Evolutionary conservation across 257 asterid species (phyloP).

Genomic region (Solanum infundibuliforme): DNA sequence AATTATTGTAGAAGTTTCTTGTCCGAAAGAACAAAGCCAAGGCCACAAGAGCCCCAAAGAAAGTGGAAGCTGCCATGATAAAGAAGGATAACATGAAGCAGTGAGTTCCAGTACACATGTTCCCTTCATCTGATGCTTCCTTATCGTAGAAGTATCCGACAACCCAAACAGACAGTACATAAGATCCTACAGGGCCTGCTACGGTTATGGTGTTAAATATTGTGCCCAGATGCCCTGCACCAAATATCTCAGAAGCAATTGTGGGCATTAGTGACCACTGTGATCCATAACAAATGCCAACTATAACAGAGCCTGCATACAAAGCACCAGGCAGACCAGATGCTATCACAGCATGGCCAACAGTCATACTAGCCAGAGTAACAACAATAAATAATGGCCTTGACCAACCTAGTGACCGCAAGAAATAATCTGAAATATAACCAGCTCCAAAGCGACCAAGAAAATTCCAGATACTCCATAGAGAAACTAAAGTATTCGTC

Average conservation of each 20-base stretch:
- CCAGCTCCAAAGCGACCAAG: constrained; percentile 86
- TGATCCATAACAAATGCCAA: constrained; percentile 80
- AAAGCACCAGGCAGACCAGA: constrained; percentile 57
- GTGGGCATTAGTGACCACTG: constrained; percentile 98
- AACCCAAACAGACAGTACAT: constrained; percentile 61
- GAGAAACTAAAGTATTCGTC: constrained; percentile 56
- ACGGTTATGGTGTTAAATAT: constrained; percentile 71
- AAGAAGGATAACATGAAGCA: constrained; percentile 64
- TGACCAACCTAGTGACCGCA: constrained; percentile 41
- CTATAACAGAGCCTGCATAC: constrained; percentile 56
- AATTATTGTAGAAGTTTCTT: constrained; percentile 44
- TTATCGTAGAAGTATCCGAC: constrained; percentile 66
- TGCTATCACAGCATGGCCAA: constrained; percentile 59
- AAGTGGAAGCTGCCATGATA: constrained; percentile 57
- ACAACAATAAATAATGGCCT: constrained; percentile 61
- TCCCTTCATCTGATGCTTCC: constrained; percentile 27
- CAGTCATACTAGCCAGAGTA: constrained; percentile 54
- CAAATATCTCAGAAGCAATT: constrained; percentile 63
- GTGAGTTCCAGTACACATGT: constrained; percentile 49
- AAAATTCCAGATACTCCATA: constrained; percentile 95
- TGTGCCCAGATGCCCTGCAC: constrained; percentile 61
- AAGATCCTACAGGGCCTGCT: constrained; percentile 76
- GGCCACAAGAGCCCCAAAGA: constrained; percentile 60
- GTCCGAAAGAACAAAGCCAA: constrained; percentile 52
- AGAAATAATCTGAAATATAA: constrained; percentile 61